Base-by-base conservation (phyloP, 2,329 filamentous ascomycete genomes). In the Curvularia eragrostidis region DNA sequence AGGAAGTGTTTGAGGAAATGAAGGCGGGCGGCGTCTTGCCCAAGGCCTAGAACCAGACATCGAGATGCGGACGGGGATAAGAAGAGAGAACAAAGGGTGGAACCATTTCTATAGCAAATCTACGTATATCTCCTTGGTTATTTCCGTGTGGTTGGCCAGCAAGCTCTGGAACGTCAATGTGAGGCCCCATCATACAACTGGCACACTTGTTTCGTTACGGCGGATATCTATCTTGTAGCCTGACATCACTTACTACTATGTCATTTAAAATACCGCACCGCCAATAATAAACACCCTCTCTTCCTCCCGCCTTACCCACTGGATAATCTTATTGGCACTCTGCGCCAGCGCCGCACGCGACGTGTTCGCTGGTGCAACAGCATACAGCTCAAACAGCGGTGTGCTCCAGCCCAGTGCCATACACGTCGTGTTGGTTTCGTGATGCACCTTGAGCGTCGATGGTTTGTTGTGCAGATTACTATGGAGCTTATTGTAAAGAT, bases 221-320 rank as follows among this genome's bases (percentile, higher is more conserved):
- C 10, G 15, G 26, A 19, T 55, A 28, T 32, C 23, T 23, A 43
- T 15, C 32, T 36, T n/a, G 32, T 15, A 36, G n/a, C 32, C 15
- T 12, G 13, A 26, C 21, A 43, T 6, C 21, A 36, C 30, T 6
- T 36, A n/a, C 3, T 36, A 3, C n/a, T 13, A 36, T 4, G 23
- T 3, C 2, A 18, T 26, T 52, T 56, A 83, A 62, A 83, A 83
- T 19, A 98, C 94, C 42, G 93, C 95, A n/a, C 95, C 96, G 1
- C 95, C 95, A 72, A 99, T 95, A 58, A 99, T 97, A 73, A 99
- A 99, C 5, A 98, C 81, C 56, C 95, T 84, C 77, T 98, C 93
- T 77, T 98, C 94, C 78, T 99, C 95, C 64, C 88, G 84, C 72
- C 91, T 89, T 1, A 94, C 89, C 93, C 94, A 99, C 72, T 95